These are phyloP conservation scores for Rhynchospora breviuscula DNA, from an alignment of 176 grass and related monocot species.

Conservation along the genomic window DNA sequence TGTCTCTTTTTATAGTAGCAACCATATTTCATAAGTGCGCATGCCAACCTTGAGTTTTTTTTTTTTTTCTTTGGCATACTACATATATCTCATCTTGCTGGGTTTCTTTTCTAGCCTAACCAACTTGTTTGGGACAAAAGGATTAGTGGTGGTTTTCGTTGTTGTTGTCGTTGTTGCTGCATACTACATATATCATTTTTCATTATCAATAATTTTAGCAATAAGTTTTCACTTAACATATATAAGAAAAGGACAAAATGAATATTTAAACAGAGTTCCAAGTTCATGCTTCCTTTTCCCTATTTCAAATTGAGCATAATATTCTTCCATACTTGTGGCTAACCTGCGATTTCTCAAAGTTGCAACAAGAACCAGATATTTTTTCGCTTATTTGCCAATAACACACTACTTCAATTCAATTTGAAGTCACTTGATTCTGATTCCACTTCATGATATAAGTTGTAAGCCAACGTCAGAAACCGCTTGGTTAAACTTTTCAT, in stretches of 20 bases:
- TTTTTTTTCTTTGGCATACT: no score
- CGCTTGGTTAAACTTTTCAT: not conserved
- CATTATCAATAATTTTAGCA: not conserved
- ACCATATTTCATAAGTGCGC: no score
- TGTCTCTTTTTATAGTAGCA: no score
- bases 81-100: no score
- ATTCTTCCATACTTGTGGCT: not conserved
- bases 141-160: no score
- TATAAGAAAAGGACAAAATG: not conserved
- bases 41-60: no score
- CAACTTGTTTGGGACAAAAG: no score
- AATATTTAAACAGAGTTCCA: not conserved
- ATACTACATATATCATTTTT: not conserved
- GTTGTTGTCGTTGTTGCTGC: no score
- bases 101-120: no score
- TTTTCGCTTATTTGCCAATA: not conserved
- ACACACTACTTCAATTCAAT: not conserved
- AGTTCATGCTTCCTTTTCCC: not conserved
- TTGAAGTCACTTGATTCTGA: not conserved
- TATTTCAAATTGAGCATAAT: not conserved
- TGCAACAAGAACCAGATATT: not conserved
- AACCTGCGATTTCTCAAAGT: not conserved
- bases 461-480: not conserved
- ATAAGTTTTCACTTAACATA: not conserved
- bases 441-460: not conserved